Evolutionary conservation across 73 alveolate genomes (phyloP).

Genomic region (Diophrys sp.): DNA sequence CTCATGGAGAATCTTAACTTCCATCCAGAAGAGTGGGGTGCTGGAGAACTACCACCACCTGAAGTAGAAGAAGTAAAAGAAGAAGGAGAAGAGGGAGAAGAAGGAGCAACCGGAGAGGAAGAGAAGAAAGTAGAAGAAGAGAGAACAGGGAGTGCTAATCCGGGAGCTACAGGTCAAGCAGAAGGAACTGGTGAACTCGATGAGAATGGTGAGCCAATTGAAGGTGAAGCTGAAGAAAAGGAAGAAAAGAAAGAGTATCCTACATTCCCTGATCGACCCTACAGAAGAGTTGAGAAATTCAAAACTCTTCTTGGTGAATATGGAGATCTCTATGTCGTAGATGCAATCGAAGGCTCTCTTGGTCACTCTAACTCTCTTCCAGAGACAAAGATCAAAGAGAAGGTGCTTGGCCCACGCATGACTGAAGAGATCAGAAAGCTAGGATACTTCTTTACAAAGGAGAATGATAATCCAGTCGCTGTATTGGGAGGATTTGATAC

Average conservation of each 20-base stretch:
- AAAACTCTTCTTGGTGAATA: conserved; percentile 32
- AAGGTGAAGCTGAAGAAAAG: conserved; percentile 48
- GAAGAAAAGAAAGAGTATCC: too few species aligned
- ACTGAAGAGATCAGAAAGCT: conserved; percentile 63
- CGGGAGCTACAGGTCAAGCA: conserved; percentile 8
- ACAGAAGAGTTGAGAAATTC: conserved; percentile 34
- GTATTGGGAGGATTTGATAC: conserved; percentile 22
- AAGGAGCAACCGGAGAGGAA: conserved; percentile 37
- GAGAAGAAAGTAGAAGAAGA: conserved; percentile 19
- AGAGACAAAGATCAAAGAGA: conserved; percentile 31
- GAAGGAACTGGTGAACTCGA: conserved; percentile 26
- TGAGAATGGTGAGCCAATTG: conserved; percentile 28
- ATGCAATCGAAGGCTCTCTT: conserved; percentile 42
- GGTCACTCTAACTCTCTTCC: conserved; percentile 43
- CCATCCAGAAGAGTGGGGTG: conserved; percentile 72
- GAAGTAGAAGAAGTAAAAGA: conserved; percentile 29
- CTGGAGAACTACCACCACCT: conserved; percentile 55
- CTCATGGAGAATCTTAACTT: too few species aligned
- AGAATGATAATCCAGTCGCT: conserved; percentile 23
- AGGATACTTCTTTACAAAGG: conserved; percentile 41
- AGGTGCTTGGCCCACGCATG: conserved; percentile 60
- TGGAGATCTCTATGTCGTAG: conserved; percentile 56
- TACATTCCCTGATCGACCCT: conserved; percentile 12
- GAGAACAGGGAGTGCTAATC: conserved; percentile 16
- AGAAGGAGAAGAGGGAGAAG: conserved; percentile 47